Conservation (phyloP, 2,329 filamentous ascomycete species). For the Pestalotiopsis sp. region DNA sequence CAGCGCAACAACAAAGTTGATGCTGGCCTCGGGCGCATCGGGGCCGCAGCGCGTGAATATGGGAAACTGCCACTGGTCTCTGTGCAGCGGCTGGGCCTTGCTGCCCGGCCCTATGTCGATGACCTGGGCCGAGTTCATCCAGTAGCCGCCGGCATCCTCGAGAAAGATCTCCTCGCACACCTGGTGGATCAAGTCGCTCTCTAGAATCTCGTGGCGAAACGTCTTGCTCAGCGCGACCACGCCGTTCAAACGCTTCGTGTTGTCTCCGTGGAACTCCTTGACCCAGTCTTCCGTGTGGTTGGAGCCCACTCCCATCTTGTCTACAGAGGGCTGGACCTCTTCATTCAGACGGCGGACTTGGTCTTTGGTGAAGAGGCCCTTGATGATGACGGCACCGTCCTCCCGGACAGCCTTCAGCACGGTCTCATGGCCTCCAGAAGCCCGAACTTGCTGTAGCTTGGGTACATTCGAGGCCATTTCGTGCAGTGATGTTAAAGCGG, state of each 20-base stretch:
- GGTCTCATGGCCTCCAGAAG: constrained; percentile 17
- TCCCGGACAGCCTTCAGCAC: constrained; percentile 19
- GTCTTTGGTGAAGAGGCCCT: constrained; percentile 24
- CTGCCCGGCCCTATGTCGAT: constrained; percentile 17
- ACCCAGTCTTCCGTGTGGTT: constrained; percentile 24
- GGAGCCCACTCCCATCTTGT: constrained; percentile 19
- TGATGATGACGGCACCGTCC: constrained; percentile 31
- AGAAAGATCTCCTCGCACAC: constrained; percentile 26
- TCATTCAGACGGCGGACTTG: constrained; percentile 24
- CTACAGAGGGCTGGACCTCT: constrained; percentile 26
- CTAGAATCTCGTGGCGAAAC: constrained; percentile 30
- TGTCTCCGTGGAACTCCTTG: constrained; percentile 27
- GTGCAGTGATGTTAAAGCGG: neutral
- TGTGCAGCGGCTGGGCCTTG: constrained; percentile 29
- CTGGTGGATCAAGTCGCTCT: constrained; percentile 30
- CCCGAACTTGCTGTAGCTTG: constrained; percentile 19
- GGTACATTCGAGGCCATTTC: constrained; percentile 14
- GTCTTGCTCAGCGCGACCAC: constrained; percentile 26
- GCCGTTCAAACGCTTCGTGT: constrained; percentile 28
- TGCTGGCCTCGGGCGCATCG: constrained; percentile 26
- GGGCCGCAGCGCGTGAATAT: constrained; percentile 27
- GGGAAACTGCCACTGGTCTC: constrained; percentile 30
- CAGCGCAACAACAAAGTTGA: constrained; percentile 31
- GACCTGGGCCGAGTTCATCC: constrained; percentile 20
- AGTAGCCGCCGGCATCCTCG: constrained; percentile 29